These are phyloP conservation scores for Takakia lepidozioides DNA, from an alignment of 225 moss, liverwort and hornwort genomes.

Conservation along the genomic window DNA sequence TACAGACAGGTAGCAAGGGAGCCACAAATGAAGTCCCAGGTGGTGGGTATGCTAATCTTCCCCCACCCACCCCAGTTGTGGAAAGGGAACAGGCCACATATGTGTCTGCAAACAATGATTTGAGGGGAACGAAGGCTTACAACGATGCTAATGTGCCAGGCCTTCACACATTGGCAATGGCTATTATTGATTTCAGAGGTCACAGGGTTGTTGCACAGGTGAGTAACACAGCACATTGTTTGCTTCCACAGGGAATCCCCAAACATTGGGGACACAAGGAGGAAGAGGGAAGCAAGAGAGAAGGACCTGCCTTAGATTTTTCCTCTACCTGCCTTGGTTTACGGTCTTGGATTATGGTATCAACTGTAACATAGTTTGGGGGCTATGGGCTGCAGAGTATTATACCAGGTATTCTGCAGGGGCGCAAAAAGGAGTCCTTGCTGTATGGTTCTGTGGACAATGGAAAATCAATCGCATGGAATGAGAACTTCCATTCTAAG, in stretches of 20 bases:
- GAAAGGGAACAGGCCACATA: constrained; percentile 97
- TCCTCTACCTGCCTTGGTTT: too few species aligned
- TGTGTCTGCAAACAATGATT: constrained; percentile 89
- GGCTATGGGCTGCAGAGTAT: constrained; percentile 56
- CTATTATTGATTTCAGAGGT: constrained; percentile 80
- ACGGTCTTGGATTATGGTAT: too few species aligned
- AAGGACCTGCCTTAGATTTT: too few species aligned
- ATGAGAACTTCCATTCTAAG: constrained; percentile 82
- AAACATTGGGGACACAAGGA: neutral
- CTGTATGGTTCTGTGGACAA: constrained; percentile 92
- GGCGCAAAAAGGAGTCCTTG: constrained; percentile 87
- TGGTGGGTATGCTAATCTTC: too few species aligned
- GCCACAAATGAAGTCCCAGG: too few species aligned
- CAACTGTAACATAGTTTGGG: neutral
- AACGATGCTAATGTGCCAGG: constrained; percentile 74
- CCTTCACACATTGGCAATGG: constrained; percentile 88
- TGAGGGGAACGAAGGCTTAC: constrained; percentile 92
- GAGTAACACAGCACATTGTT: too few species aligned
- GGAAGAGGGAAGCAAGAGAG: too few species aligned
- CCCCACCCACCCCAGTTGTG: constrained; percentile 44
- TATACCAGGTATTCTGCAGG: constrained; percentile 95
- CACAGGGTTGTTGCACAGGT: constrained; percentile 97
- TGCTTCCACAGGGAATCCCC: neutral
- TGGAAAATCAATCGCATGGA: constrained; percentile 92
- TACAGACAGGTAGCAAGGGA: too few species aligned